Percentiles rank a stretch among this genome's conserved stretches.
Conservation (phyloP, 1,284 basidiomycete genomes). For the Apiotrichum montevideense region DNA sequence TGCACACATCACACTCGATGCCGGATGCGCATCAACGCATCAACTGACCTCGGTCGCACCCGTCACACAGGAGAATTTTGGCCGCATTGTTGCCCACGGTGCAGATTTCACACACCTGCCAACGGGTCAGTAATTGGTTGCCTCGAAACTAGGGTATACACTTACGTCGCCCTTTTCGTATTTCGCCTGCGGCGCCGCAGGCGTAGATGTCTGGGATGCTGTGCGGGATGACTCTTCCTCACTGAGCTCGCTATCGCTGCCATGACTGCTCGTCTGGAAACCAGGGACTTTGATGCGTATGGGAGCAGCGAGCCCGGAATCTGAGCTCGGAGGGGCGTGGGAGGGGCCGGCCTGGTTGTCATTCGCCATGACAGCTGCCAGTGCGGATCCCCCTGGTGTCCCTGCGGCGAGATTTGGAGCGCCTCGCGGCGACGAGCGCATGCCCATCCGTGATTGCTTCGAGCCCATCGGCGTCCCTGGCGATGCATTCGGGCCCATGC, state of each 20-base stretch:
- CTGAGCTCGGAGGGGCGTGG: neutral
- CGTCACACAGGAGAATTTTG: slow-evolving; percentile 92
- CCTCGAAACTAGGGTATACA: neutral
- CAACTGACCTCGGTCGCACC: slow-evolving; percentile 82
- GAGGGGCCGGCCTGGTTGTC: slow-evolving; percentile 2
- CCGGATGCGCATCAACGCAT: neutral
- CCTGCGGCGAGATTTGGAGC: neutral
- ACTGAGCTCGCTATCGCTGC: slow-evolving; percentile 30
- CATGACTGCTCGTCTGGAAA: slow-evolving; percentile 28
- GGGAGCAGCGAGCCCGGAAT: slow-evolving; percentile 4
- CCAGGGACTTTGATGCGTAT: slow-evolving; percentile 34
- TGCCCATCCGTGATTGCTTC: slow-evolving; percentile 11
- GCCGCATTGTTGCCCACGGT: slow-evolving; percentile 77
- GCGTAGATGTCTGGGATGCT: slow-evolving; percentile 4
- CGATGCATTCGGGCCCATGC: neutral
- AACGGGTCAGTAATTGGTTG: slow-evolving; percentile 12
- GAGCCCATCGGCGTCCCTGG: slow-evolving; percentile 24
- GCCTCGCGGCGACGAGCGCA: slow-evolving; percentile 14
- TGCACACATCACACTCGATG: too few species aligned
- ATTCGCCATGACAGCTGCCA: slow-evolving; percentile 12
- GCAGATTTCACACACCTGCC: slow-evolving; percentile 79
- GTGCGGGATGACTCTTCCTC: slow-evolving; percentile 30
- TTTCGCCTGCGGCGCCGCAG: slow-evolving; percentile 9
- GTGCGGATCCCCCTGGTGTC: neutral
- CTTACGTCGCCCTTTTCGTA: slow-evolving; percentile 46